Base-by-base conservation (phyloP, 1,284 basidiomycete species). In the Cutaneotrichosporon dermatis region DNA sequence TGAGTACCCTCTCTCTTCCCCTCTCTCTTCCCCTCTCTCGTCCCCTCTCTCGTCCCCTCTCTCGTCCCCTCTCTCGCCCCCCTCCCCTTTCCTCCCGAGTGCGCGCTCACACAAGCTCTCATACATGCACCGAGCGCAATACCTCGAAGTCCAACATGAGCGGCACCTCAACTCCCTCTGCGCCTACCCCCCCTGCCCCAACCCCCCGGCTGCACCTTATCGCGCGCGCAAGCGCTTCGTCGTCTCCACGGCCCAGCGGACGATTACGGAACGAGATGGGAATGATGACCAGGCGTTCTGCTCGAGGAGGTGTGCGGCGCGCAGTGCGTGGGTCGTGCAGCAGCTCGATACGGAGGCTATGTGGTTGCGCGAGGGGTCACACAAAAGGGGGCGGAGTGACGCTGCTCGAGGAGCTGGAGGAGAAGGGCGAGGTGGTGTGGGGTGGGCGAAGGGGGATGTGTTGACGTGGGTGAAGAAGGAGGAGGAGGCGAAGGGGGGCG, bases 241-340 rank as follows among this genome's bases (percentile, higher is more conserved):
- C 33, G 69, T 73, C 56, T 68, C 66, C 3, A 65, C 66, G 4
- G 51, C 48, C 4, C 54, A 57, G 7, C 59, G 66, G 6, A 68
- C 64, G 4, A 72, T 76, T 48, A 68, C 65, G 9, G 62, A 66
- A n/a, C 55, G 53, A 1, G 61, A 68, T 34, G 74, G 72, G 1
- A 76, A 76, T 51, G 61, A 59, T 15, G 70, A 71, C 45, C 67
- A 76, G 35, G 72, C 67, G 33, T 76, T 63, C 50, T 76, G 74
- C 50, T 45, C 46, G 9, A 63, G 58, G 11, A 54, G 51, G 37
- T 76, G 74, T 45, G 58, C 52, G n/a, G 59, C 57, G 40, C 56
- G 66, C 46, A 65, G 62, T 12, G 55, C 44, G 10, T 76, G 66
- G 66, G 63, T 74, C 11, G 63, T 66, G 15, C 52, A 60, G 8